phyloP scores from a whole-genome alignment of 768 basidiomycete genomes.

The Boletus insuetus region DNA sequence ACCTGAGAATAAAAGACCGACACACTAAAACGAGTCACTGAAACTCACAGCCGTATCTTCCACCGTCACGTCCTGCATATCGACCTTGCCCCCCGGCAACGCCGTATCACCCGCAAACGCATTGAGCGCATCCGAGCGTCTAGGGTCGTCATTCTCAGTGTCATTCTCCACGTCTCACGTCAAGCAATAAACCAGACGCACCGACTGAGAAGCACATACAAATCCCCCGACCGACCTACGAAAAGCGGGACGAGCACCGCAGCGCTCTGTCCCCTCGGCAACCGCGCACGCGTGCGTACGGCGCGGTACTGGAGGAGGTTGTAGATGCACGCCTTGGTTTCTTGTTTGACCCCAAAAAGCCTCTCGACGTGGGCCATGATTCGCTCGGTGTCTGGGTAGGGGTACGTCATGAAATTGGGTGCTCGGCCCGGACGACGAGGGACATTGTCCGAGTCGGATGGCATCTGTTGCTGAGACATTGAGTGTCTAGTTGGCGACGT shows the following conservation, averaged over 20 bases:
- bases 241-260: slow-evolving; percentile 85
- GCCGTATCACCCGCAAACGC: slow-evolving; percentile 88
- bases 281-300: slow-evolving; percentile 29
- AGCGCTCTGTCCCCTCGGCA: slow-evolving; percentile 61
- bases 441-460: too few species aligned
- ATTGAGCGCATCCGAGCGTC: slow-evolving; percentile 69
- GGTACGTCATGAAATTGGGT: slow-evolving; percentile 19
- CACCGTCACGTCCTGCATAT: slow-evolving; percentile 59
- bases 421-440: too few species aligned
- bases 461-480: too few species aligned
- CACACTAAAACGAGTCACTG: background rate
- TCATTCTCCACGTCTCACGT: too few species aligned
- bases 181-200: slow-evolving; percentile 34
- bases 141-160: slow-evolving; percentile 24
- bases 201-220: slow-evolving; percentile 85
- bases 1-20: background rate
- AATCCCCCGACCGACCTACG: slow-evolving; percentile 76
- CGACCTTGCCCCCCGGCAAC: slow-evolving; percentile 82
- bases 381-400: slow-evolving; percentile 9
- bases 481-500: too few species aligned
- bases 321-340: slow-evolving; percentile 24
- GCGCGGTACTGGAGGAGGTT: slow-evolving; percentile 29
- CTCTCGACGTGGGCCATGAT: slow-evolving; percentile 10
- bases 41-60: slow-evolving; percentile 77
- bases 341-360: slow-evolving; percentile 13